These are phyloP conservation scores for Cornus controversa DNA, from an alignment of 148 eudicot species.

Conservation along the genomic window DNA sequence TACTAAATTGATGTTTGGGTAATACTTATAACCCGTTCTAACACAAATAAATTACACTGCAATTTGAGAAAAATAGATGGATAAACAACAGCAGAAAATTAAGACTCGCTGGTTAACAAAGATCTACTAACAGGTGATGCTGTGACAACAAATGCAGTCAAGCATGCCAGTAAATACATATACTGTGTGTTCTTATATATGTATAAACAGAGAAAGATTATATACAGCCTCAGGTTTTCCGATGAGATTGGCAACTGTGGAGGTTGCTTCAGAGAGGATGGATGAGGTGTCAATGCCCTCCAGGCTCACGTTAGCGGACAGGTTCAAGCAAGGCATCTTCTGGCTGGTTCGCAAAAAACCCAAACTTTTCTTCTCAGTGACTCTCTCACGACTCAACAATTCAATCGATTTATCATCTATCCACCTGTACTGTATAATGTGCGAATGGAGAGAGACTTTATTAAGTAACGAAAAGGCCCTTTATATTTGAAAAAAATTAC, in stretches of 20 bases:
- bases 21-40: no score
- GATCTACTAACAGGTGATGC: no score
- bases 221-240: constrained; percentile 80
- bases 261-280: constrained; percentile 78
- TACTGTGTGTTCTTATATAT: no score
- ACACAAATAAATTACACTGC: no score
- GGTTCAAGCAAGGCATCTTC: constrained; percentile 80
- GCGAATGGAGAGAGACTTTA: no score
- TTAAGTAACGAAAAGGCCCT: no score
- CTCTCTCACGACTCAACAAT: background rate
- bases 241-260: constrained; percentile 65
- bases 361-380: background rate
- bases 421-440: background rate
- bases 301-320: constrained; percentile 78
- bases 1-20: no score
- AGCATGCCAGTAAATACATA: background rate
- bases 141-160: background rate
- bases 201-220: constrained; percentile 6
- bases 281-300: constrained; percentile 83
- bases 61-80: no score
- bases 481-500: no score
- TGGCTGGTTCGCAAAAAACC: background rate
- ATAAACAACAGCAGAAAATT: no score
- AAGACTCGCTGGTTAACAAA: background rate
- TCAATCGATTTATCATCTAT: background rate